Evolutionary conservation across 257 asterid species (phyloP).

Genomic region (Solanum stenotomum): DNA sequence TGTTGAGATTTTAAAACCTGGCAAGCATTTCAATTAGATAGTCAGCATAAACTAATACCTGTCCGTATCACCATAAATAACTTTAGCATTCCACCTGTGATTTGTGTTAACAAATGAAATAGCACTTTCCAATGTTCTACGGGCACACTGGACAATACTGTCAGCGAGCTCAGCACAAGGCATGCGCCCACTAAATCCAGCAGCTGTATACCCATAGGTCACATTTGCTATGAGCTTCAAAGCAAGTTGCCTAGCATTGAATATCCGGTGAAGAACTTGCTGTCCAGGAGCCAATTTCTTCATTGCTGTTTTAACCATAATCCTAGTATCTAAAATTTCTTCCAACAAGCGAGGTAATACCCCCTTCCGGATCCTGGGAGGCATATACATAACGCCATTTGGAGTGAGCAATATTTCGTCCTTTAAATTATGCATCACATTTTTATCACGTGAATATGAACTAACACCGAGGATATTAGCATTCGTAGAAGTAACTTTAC

Average conservation of each 20-base stretch:
- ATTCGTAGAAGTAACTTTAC: conserved; percentile 51
- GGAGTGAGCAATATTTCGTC: conserved; percentile 70
- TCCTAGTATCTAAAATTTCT: conserved; percentile 85
- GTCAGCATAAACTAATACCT: conserved; percentile 30
- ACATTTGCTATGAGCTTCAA: conserved; percentile 95
- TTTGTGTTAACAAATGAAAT: conserved; percentile 70
- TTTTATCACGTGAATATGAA: conserved; percentile 56
- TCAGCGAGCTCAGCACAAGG: conserved; percentile 99
- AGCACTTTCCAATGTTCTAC: conserved; percentile 85
- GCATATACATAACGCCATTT: conserved; percentile 81
- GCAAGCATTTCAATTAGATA: neutral
- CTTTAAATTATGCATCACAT: conserved; percentile 32
- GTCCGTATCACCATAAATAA: conserved; percentile 92
- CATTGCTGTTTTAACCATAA: conserved; percentile 96
- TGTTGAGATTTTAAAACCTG: neutral
- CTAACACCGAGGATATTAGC: conserved; percentile 67
- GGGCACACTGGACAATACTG: conserved; percentile 96
- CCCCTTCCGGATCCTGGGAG: conserved; percentile 69
- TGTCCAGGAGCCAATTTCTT: conserved; percentile 68
- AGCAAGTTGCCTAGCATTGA: conserved; percentile 93
- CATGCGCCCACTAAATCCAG: conserved; percentile 99
- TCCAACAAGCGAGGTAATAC: conserved; percentile 84
- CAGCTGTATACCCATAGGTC: conserved; percentile 97
- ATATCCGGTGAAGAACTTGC: conserved; percentile 71
- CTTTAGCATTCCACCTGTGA: conserved; percentile 81